Evolutionary conservation across 495 filamentous ascomycete species (phyloP), one percentile per base, ranked within the genome.

Genomic region (Aspergillus kassunensis): DNA sequence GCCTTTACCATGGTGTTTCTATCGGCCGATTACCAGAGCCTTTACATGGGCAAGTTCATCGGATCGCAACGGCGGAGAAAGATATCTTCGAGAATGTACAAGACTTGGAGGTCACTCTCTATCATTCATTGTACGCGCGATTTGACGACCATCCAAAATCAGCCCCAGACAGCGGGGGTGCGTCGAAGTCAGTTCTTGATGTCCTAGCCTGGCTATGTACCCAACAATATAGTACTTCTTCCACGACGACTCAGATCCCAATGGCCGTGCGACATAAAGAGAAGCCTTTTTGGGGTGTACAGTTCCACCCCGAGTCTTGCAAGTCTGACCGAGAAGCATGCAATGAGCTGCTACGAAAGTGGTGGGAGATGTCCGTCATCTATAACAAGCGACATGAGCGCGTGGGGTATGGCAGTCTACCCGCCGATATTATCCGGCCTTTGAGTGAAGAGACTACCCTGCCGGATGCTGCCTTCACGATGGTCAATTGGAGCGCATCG

Each of bases 281-380:
- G 2, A 89, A 84, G 57, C 93, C 93, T 5, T 95, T 92, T 57
- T 96, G 86, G 84, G 93, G 86, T 0, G 72, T 98, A 29, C 93
- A 98, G 60, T 97, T 92, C 63, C 93, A 98, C 61, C 91, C 92
- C 0, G 93, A 98, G 65, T 95, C 89, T 0, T 86, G 95, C 56
- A 96, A 92, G 61, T 95, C 93, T 11, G 66, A 76, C 4, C 81
- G 81, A 43, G 58, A 72, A n/a, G 79, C 82, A 25, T 87, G 89
- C 25, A 78, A 74, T 21, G 64, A 71, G 30, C 72, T 97, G 25
- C 75, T 97, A 21, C 59, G 67, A 37, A 89, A 87, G 54, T 98
- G 91, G 89, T 96, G 90, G 77, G 58, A 65, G 4, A 63, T 62
- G 56, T 59, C 64, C 43, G 53, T 69, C 7, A 23, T 36, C 2